A percentile compares a stretch with the other conserved stretches of the same genome.
phyloP scores from a whole-genome alignment of 2,329 filamentous ascomycete species.

The Polytolypa hystricis region DNA sequence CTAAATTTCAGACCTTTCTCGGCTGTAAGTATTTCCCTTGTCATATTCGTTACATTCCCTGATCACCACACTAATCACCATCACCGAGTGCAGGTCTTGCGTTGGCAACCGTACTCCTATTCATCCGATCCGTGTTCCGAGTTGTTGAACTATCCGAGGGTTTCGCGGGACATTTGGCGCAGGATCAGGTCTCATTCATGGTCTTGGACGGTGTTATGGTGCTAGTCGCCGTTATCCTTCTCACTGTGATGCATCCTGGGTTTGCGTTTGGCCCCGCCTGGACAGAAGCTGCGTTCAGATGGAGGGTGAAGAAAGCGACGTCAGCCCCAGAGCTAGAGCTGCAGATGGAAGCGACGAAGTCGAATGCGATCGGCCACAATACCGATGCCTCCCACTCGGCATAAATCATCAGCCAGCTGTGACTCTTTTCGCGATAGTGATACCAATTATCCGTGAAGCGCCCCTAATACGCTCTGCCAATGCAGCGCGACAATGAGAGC shows the following conservation, averaged over 20 bases:
- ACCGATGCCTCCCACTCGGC: not conserved
- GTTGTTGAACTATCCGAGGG: constrained; percentile 40
- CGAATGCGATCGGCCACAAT: not conserved
- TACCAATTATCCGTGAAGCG: no score
- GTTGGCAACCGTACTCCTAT: constrained; percentile 31
- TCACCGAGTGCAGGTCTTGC: constrained; percentile 3
- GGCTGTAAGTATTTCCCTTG: constrained; percentile 6
- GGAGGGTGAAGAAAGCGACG: not conserved
- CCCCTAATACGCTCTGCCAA: no score
- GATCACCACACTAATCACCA: constrained; percentile 1
- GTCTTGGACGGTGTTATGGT: constrained; percentile 44
- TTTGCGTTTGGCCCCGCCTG: not conserved
- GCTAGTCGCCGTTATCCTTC: not conserved
- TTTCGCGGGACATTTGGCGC: constrained; percentile 36
- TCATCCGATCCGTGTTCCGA: constrained; percentile 38
- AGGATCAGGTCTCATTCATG: constrained; percentile 40
- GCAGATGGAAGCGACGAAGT: not conserved
- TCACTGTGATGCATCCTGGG: not conserved
- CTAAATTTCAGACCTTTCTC: constrained; percentile 6
- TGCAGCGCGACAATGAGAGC: no score
- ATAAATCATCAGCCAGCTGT: no score
- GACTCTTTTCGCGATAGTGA: no score
- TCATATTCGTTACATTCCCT: no score
- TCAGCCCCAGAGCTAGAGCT: not conserved
- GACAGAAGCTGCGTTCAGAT: not conserved